These are phyloP conservation scores for Falciphora oryzae DNA, from an alignment of 2,329 filamentous ascomycete genomes.

Conservation along the genomic window DNA sequence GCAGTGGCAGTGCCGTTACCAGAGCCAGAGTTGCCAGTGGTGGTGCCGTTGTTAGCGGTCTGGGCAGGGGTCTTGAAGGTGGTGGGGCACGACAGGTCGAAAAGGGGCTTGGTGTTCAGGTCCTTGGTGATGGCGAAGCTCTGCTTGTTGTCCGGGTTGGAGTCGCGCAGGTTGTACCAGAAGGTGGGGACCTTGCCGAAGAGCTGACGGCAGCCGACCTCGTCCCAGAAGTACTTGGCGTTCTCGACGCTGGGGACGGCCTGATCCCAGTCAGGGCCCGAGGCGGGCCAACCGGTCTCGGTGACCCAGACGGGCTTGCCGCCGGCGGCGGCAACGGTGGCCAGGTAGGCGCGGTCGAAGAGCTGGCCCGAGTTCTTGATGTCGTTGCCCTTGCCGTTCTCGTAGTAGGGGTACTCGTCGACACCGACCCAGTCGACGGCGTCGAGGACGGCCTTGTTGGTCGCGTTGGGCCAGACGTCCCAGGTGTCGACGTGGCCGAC, in stretches of 20 bases:
- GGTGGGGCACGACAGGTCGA: constrained; percentile 48
- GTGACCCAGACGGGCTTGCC: constrained; percentile 18
- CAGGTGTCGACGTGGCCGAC: constrained; percentile 66
- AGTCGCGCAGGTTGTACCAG: constrained; percentile 58
- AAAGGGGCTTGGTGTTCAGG: constrained; percentile 44
- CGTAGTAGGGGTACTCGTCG: constrained; percentile 63
- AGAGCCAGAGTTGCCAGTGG: constrained; percentile 14
- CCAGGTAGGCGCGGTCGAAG: constrained; percentile 46
- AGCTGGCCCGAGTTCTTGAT: constrained; percentile 50
- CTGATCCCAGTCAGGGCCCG: constrained; percentile 46
- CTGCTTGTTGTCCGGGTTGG: constrained; percentile 52
- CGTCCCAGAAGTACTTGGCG: constrained; percentile 58
- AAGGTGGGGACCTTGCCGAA: constrained; percentile 51
- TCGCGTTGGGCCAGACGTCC: constrained; percentile 54
- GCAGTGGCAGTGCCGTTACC: constrained; percentile 14
- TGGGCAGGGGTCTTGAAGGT: constrained; percentile 30
- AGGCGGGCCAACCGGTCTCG: constrained; percentile 48
- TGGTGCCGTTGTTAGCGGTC: constrained; percentile 17
- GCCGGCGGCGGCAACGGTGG: constrained; percentile 36
- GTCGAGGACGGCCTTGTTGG: constrained; percentile 54
- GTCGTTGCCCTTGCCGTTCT: constrained; percentile 47
- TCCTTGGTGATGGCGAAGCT: constrained; percentile 53
- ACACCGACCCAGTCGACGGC: constrained; percentile 60
- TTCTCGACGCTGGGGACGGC: constrained; percentile 51
- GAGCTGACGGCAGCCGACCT: constrained; percentile 54